phyloP scores from a whole-genome alignment of 148 eudicot species.

The Chenopodium berlandieri region DNA sequence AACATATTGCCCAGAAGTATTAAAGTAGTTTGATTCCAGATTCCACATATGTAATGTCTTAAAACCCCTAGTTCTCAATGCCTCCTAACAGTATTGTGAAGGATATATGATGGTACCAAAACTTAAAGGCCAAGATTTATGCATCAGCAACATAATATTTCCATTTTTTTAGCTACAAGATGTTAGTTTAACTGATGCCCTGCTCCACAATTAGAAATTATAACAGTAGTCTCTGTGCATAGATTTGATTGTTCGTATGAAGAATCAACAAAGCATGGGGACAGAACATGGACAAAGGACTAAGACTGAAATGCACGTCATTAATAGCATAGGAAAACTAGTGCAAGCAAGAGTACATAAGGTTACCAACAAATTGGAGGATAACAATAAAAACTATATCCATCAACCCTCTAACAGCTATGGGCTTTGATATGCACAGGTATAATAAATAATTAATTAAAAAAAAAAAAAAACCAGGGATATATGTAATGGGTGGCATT shows the following conservation, averaged over 20 bases:
- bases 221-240: neutral
- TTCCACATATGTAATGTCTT: neutral
- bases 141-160: neutral
- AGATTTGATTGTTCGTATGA: neutral
- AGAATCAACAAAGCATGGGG: neutral
- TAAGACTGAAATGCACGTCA: neutral
- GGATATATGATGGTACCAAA: neutral
- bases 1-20: neutral
- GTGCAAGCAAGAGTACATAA: neutral
- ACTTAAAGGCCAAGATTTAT: neutral
- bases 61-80: neutral
- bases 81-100: neutral
- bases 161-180: too few species aligned
- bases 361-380: neutral
- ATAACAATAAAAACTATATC: neutral
- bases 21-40: neutral
- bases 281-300: neutral
- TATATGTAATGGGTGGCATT: neutral
- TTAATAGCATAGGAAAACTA: neutral
- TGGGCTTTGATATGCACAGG: neutral
- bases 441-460: too few species aligned
- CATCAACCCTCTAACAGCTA: neutral
- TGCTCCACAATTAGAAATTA: too few species aligned
- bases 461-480: neutral
- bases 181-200: too few species aligned